Base-by-base conservation (phyloP, 208 protist species). In the Crithidia fasciculata region DNA sequence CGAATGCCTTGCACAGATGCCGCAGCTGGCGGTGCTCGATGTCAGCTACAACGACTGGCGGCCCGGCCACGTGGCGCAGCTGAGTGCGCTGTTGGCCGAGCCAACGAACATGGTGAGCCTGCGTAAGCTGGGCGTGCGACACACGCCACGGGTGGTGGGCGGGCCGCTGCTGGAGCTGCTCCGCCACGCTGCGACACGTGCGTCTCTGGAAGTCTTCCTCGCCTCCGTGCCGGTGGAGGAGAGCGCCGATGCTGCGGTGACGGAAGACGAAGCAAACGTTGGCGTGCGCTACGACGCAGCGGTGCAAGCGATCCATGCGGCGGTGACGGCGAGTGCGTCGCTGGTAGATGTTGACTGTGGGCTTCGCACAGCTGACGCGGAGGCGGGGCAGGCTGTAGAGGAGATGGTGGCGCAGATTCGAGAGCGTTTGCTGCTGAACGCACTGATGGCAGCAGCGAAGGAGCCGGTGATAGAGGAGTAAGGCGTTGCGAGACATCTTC, bases 41-140 rank as follows among this genome's bases (percentile, higher is more conserved):
- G 67, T 96, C 36, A 87, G 87, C 77, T 83, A 83, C 72, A 96
- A 96, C 69, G 89, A 96, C 53, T 84, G 93, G 62, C 80, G 81
- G 7, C 60, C 41, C 28, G 64, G 64, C 18, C 91, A 96, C 68
- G 76, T 84, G 3, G 73, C 80, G n/a, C 37, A 86, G 54, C 63
- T 95, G 19, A 55, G 50, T 8, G 56, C 72, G n/a, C 15, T 78
- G 28, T 73, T 84, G 10, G 65, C 76, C 3, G 60, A 72, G 13
- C 37, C 65, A 5, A 44, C 16, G 0, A 6, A 53, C 16, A 64
- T 59, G 6, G 16, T 5, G 5, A 7, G 10, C 0, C 64, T 81
- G 40, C 70, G 69, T 6, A 76, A 81, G 49, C 56, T 76, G 49
- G 76, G 72, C 39, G 58, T 81, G 79, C 79, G 56, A 37, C 62